Evolutionary conservation across 2,329 filamentous ascomycete species (phyloP), one percentile per base, ranked within the genome.

Genomic region (Epichloe scottii): DNA sequence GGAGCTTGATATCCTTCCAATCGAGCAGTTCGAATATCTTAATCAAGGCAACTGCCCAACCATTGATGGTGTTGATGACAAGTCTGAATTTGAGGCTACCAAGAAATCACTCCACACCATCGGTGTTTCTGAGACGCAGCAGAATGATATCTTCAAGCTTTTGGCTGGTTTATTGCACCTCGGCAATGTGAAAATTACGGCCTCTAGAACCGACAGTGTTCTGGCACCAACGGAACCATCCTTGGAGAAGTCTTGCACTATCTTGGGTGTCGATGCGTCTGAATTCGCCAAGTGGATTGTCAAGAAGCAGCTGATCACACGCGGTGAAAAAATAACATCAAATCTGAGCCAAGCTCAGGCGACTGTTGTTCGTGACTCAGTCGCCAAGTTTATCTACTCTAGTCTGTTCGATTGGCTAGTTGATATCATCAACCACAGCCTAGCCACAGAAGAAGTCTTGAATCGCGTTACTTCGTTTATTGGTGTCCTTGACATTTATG

Each of bases 321-420:
- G 93, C 64, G 93, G 90, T 46, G 93, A 98, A 68, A 97, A 96
- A 74, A 98, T 98, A 60, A 89, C 88, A 33, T 97, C 93, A 30
- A 96, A 96, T 65, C 71, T 98, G 55, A 94, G 87, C 23, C 89
- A 94, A 61, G 88, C 94, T 54, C 91, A 97, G 69, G 93, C 93
- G 33, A 79, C 87, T 38, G 91, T 98, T 52, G 93, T 98, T 14
- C 83, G 91, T 65, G 93, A 98, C 64, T 98, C 93, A 1, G 93
- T 98, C 48, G 90, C 93, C 63, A 98, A 98, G 68, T 98, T 91
- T 70, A 93, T 98, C 58, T 98, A 98, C 71, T 97, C 93, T 0
- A 95, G 90, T 64, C 71, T 98, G 53, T 98, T 98, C 66, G 93
- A 98, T 73, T 98, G 93, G 93, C 78, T 98, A 23, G 93, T 98